Evolutionary conservation across 495 filamentous ascomycete species (phyloP).

Genomic region (Aspergillus conjunctus): DNA sequence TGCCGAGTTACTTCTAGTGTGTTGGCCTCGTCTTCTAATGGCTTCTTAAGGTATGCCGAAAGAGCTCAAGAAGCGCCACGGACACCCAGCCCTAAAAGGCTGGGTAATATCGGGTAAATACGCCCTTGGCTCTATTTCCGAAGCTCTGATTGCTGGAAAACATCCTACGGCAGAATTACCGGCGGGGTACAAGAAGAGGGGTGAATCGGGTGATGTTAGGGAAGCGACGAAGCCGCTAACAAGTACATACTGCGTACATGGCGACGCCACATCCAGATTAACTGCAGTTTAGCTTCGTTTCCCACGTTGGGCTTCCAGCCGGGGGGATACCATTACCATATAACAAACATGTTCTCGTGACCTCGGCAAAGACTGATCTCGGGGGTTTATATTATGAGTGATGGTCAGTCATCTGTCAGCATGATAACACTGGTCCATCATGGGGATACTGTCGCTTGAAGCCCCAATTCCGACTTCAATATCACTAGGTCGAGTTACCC

Average conservation of each 20-base stretch:
- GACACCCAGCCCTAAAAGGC: conserved; percentile 2
- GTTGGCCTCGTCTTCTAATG: background rate
- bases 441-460: conserved; percentile 25
- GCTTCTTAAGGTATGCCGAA: conserved; percentile 6
- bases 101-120: conserved; percentile 15
- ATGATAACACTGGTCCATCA: conserved; percentile 17
- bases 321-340: too few relatives aligned
- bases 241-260: too few relatives aligned
- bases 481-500: conserved; percentile 22
- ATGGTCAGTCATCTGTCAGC: conserved; percentile 1
- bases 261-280: conserved; percentile 2
- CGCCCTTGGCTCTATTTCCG: conserved; percentile 1
- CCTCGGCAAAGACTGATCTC: background rate
- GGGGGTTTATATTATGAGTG: background rate
- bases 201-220: background rate
- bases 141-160: conserved; percentile 17
- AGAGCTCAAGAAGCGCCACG: conserved; percentile 8
- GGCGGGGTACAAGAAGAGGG: conserved; percentile 15
- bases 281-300: conserved; percentile 1
- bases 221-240: background rate
- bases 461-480: conserved; percentile 21
- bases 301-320: too few relatives aligned
- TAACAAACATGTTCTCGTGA: too few relatives aligned
- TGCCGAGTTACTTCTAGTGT: background rate
- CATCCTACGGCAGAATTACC: conserved; percentile 16